Evolutionary conservation across 257 asterid genomes (phyloP).

Genomic region (Solanum bukasovii): DNA sequence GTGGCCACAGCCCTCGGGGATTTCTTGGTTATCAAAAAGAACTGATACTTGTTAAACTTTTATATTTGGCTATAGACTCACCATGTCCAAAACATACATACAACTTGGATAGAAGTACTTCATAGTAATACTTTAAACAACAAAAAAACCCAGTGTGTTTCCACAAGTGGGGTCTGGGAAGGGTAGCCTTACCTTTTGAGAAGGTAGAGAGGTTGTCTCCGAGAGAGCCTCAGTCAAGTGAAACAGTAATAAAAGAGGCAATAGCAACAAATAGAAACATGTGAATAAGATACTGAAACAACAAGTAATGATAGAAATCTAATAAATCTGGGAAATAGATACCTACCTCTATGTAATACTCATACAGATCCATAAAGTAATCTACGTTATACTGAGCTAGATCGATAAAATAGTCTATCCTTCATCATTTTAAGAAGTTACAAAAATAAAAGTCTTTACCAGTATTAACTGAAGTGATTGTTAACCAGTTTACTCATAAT

Average conservation of each 20-base stretch:
- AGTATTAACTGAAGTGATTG: neutral
- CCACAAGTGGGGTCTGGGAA: neutral
- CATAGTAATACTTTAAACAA: neutral
- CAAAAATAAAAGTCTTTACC: neutral
- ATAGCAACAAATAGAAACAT: neutral
- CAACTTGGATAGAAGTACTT: neutral
- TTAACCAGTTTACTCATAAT: neutral
- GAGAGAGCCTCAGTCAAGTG: neutral
- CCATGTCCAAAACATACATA: neutral
- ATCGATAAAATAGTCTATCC: neutral
- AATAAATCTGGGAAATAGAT: neutral
- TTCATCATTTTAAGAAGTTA: neutral
- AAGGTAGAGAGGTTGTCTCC: neutral
- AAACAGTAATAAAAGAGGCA: neutral
- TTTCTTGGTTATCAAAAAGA: neutral
- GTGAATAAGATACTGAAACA: neutral
- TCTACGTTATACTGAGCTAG: neutral
- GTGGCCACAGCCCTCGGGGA: neutral
- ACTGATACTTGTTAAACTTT: neutral
- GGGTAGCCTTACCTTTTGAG: neutral
- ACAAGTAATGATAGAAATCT: neutral
- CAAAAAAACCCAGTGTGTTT: neutral
- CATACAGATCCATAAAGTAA: neutral
- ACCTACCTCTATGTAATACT: neutral
- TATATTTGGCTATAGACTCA: neutral